These are phyloP conservation scores for Pleurotus citrinopileatus DNA, from an alignment of 768 basidiomycete species.

Conservation along the genomic window DNA sequence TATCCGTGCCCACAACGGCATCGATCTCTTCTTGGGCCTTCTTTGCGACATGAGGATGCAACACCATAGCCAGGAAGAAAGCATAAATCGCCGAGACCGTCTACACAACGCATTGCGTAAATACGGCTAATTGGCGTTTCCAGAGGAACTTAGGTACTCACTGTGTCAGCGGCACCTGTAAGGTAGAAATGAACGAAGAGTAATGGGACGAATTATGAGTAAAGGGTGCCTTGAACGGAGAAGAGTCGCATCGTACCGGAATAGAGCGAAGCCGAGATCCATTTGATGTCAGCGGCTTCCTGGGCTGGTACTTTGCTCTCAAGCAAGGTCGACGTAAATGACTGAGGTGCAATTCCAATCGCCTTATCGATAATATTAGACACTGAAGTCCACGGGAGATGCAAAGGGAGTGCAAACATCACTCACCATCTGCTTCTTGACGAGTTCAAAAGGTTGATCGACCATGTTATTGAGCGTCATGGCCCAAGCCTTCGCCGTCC, in stretches of 20 bases:
- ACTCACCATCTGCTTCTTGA: conserved; percentile 8
- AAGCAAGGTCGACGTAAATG: conserved; percentile 58
- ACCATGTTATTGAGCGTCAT: background rate
- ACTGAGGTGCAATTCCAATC: conserved; percentile 53
- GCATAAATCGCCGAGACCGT: conserved; percentile 61
- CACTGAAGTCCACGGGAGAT: too few relatives aligned
- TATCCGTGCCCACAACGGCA: conserved; percentile 51
- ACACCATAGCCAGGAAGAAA: conserved; percentile 59
- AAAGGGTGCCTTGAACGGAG: background rate
- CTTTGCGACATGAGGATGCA: conserved; percentile 51
- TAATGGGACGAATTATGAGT: background rate
- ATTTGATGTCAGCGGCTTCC: conserved; percentile 66
- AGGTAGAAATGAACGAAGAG: background rate
- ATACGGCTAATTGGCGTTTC: conserved; percentile 9
- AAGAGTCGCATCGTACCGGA: conserved; percentile 32
- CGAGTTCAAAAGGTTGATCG: conserved; percentile 8
- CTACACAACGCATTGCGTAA: conserved; percentile 28
- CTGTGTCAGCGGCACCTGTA: conserved; percentile 58
- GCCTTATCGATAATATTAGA: conserved; percentile 42
- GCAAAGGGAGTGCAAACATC: too few relatives aligned
- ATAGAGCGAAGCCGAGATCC: conserved; percentile 60
- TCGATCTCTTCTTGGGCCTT: conserved; percentile 67
- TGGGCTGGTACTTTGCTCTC: conserved; percentile 45
- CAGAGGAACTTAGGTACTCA: conserved; percentile 21
- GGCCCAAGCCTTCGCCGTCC: conserved; percentile 8